Evolutionary conservation across 164 flowering plant species (phyloP), one percentile per base, ranked within the genome.

Genomic region (Warburgia ugandensis): DNA sequence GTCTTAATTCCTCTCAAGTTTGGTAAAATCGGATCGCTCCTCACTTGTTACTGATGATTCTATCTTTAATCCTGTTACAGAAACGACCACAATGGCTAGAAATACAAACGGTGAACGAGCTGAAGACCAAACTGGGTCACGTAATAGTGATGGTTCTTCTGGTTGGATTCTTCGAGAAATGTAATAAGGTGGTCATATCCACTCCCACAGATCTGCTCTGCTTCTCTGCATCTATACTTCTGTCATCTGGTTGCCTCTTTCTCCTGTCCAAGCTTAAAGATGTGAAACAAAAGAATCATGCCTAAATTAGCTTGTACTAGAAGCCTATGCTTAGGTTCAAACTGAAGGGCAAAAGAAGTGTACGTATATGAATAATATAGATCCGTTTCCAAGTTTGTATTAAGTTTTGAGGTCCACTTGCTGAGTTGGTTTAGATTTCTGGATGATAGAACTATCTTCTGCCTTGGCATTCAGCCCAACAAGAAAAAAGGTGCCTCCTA

Each of bases 101-200:
- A 50, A 74, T 88, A 45, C 74, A 72, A 47, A 62, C 91, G 0
- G 75, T 88, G 8, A 81, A 77, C 28, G 91, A 83, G 67, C 77
- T 88, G 59, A 85, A 88, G 65, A 85, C 91, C 4, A 88, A 85
- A 66, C 71, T 88, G 22, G 96, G 96, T 11, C 96, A 88, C 59
- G 94, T 88, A 7, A 88, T 88, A 48, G 96, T 88, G 69, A 88
- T 79, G 86, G 77, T 84, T 47, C 89, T 88, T 56, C 79, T 88
- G 3, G 73, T 88, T 32, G 91, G 91, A 19, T 42, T 81, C 58
- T 74, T 84, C 38, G 96, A 88, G 32, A 88, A 81, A 69, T 79
- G 81, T 56, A 88, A 77, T 71, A 85, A 60, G 52, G 94, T 84
- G 22, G 67, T 48, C 28, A 85, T 88, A 50, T 63, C 37, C 29